These are phyloP conservation scores for Lentinula boryana DNA, from an alignment of 768 basidiomycete genomes.

Conservation along the genomic window DNA sequence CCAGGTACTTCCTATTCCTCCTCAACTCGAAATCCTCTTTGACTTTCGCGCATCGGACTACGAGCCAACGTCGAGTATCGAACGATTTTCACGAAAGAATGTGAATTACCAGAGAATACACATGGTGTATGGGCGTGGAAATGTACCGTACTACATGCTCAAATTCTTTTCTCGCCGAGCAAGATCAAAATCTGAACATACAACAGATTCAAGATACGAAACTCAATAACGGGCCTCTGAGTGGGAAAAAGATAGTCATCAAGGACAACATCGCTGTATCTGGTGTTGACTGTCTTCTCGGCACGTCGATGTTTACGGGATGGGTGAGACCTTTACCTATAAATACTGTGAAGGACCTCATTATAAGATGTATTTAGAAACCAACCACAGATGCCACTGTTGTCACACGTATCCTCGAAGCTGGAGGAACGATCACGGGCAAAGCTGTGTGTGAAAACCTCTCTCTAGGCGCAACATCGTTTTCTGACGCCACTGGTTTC, in stretches of 20 bases:
- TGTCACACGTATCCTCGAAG: background rate
- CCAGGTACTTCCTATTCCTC: background rate
- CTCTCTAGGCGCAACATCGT: background rate
- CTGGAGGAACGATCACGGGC: background rate
- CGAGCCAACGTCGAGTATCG: background rate
- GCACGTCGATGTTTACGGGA: background rate
- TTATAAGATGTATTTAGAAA: background rate
- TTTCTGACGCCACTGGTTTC: slow-evolving; percentile 3
- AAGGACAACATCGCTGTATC: slow-evolving; percentile 4
- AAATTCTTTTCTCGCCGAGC: background rate
- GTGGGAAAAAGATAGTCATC: background rate
- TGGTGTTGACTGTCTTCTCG: slow-evolving; percentile 1
- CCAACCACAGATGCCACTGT: slow-evolving; percentile 4
- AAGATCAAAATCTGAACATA: too few relatives aligned
- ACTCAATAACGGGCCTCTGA: too few relatives aligned
- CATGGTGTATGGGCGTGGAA: slow-evolving; percentile 4
- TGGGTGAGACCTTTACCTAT: background rate
- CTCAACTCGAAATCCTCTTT: background rate
- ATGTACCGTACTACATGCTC: background rate
- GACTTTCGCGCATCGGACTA: background rate
- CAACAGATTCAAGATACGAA: too few relatives aligned
- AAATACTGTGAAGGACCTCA: too few relatives aligned
- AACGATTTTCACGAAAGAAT: background rate
- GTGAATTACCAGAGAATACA: background rate
- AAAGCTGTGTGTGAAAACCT: slow-evolving; percentile 7